Conservation (phyloP, 805 yeast species). For the Yarrowia deformans region DNA sequence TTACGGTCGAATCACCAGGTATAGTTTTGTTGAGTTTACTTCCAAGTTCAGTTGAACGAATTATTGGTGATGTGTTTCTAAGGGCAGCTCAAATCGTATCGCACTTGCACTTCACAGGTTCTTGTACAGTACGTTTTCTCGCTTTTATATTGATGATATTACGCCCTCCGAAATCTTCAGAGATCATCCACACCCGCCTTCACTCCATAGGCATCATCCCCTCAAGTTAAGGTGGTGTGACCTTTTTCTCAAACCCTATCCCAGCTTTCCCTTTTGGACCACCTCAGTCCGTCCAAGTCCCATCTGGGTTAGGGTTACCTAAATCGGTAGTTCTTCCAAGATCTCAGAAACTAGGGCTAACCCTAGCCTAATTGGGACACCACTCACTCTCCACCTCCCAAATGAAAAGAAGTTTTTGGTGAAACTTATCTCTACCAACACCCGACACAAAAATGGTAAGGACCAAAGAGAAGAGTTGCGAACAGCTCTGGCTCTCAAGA, state of each 20-base stretch:
- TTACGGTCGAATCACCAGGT: too few species aligned
- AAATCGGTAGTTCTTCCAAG: background rate
- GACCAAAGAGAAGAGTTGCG: conserved; percentile 28
- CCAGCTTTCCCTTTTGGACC: background rate
- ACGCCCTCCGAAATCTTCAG: too few species aligned
- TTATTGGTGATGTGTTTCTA: too few species aligned
- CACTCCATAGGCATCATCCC: too few species aligned
- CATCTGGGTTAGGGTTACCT: conserved; percentile 5
- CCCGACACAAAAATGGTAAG: conserved; percentile 40
- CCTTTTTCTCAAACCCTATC: background rate
- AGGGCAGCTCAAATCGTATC: too few species aligned
- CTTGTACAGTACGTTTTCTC: too few species aligned
- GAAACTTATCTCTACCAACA: conserved; percentile 34
- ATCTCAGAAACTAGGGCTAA: conserved; percentile 21
- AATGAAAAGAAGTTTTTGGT: conserved; percentile 26
- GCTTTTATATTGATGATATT: too few species aligned
- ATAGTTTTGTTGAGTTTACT: too few species aligned
- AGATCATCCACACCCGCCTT: too few species aligned
- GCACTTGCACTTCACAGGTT: too few species aligned
- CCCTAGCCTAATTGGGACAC: conserved; percentile 39
- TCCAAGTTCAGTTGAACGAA: too few species aligned
- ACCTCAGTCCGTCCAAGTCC: too few species aligned
- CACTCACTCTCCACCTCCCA: conserved; percentile 19
- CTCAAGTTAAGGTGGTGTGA: background rate
- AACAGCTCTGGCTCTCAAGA: conserved; percentile 23